A percentile compares a stretch with the other conserved stretches of the same genome.
Conservation (phyloP, 2,329 filamentous ascomycete species). For the Geosmithia flava region DNA sequence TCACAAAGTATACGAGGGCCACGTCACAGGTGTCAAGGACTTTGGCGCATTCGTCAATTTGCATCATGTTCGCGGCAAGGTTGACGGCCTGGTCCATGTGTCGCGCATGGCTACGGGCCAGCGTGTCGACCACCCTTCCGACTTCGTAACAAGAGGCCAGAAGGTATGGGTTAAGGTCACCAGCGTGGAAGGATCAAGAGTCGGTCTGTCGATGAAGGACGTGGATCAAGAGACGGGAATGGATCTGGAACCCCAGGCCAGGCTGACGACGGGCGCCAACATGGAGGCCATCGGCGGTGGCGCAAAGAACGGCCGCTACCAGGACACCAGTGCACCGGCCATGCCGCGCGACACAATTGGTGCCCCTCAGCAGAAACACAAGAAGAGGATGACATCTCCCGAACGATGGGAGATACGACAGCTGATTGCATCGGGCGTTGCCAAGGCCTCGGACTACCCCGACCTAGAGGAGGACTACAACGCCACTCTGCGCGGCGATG, state of each 20-base stretch:
- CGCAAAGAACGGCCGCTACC: constrained; percentile 8
- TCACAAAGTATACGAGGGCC: constrained; percentile 81
- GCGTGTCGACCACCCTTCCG: constrained; percentile 83
- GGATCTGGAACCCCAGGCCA: constrained; percentile 67
- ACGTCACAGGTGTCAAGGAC: constrained; percentile 85
- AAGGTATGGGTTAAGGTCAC: constrained; percentile 85
- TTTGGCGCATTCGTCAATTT: constrained; percentile 94
- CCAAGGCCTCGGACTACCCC: constrained; percentile 86
- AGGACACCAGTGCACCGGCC: constrained; percentile 12
- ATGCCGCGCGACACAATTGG: constrained; percentile 26
- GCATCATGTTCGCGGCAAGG: constrained; percentile 74
- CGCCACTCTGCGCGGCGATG: constrained; percentile 73
- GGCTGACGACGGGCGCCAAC: constrained; percentile 83
- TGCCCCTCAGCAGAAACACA: constrained; percentile 39
- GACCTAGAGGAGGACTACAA: constrained; percentile 93
- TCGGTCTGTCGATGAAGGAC: constrained; percentile 94
- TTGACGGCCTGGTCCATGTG: constrained; percentile 88
- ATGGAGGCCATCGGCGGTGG: constrained; percentile 65
- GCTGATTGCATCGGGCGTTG: constrained; percentile 86
- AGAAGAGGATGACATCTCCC: constrained; percentile 91
- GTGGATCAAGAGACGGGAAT: constrained; percentile 82
- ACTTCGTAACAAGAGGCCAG: constrained; percentile 70
- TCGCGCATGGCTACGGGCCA: constrained; percentile 77
- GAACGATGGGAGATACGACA: constrained; percentile 97
- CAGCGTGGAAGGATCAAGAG: constrained; percentile 68